Evolutionary conservation across 78 protist genomes (phyloP), one percentile per base, ranked within the genome.

Genomic region (Isochrysis galbana): DNA sequence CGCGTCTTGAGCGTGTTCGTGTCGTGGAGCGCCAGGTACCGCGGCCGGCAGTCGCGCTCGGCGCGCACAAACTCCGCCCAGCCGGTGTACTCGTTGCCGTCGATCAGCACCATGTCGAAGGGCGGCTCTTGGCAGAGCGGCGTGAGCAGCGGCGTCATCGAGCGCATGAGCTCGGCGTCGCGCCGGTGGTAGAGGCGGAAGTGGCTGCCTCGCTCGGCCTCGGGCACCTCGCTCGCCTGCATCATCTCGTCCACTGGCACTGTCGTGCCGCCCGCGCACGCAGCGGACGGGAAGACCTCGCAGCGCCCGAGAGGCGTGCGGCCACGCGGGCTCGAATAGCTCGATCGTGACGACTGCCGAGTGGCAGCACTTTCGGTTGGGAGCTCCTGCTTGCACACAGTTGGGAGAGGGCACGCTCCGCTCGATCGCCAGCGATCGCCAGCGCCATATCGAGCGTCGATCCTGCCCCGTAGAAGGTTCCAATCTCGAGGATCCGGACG

Each of bases 61-160:
- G 42, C 87, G 29, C 25, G 23, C 34, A 42, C 19, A n/a, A 78
- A 78, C 87, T 78, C 87, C 38, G 87, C 87, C 87, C 87, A 78
- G 51, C 87, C 87, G 51, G 87, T 78, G 87, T 78, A 78, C 87
- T 78, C 87, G 87, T 78, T 78, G 32, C 87, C 87, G 87, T 78
- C 87, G 51, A 78, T 78, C 39, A 78, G 87, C 32, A 78, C 87
- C 38, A 42, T 32, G 34, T 78, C 87, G 51, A 78, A 78, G 25
- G 23, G 7, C 55, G 17, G 26, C 36, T 17, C 2, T n/a, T 19
- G 36, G 87, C 87, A 78, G 36, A 78, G 87, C 54, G n/a, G 51
- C 1, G 46, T 21, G 55, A 78, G 87, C 87, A 2, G 7, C 51
- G 87, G 87, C 87, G 5, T n/a, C 36, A 22, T 0, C 87, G 0